Evolutionary conservation across 2,329 filamentous ascomycete genomes (phyloP).

Genomic region (Raffaelea deltoideospora): DNA sequence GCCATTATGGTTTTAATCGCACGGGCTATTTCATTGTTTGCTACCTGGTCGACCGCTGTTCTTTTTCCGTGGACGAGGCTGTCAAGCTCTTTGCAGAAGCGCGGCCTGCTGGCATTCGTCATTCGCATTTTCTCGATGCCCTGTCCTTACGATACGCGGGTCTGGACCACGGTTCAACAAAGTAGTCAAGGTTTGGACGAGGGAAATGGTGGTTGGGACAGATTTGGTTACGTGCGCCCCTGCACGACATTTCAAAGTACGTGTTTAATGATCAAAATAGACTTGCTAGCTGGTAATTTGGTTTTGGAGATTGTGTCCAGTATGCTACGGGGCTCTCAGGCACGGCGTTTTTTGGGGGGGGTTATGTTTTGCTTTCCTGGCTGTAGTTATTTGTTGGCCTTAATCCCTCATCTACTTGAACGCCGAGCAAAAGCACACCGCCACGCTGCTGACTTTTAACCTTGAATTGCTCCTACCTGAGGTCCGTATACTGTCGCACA

Average conservation of each 20-base stretch:
- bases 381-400: no score
- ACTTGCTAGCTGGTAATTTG: neutral
- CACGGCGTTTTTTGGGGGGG: no score
- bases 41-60: slow-evolving; percentile 74
- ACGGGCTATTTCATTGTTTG: slow-evolving; percentile 84
- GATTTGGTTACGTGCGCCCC: no score
- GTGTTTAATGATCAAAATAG: neutral
- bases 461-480: no score
- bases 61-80: slow-evolving; percentile 57
- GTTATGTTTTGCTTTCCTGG: no score
- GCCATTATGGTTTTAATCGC: slow-evolving; percentile 90
- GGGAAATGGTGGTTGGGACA: no score
- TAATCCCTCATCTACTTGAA: no score
- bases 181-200: no score
- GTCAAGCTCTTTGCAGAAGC: slow-evolving; percentile 61
- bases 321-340: no score
- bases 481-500: no score
- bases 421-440: no score
- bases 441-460: no score
- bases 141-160: slow-evolving; percentile 58
- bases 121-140: slow-evolving; percentile 76
- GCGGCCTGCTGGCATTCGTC: slow-evolving; percentile 71
- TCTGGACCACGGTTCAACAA: neutral
- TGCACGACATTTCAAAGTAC: neutral
- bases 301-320: neutral